Percentiles rank a stretch among this genome's conserved stretches.
phyloP scores from a whole-genome alignment of 2,329 filamentous ascomycete genomes.

The Colletotrichum sp. region DNA sequence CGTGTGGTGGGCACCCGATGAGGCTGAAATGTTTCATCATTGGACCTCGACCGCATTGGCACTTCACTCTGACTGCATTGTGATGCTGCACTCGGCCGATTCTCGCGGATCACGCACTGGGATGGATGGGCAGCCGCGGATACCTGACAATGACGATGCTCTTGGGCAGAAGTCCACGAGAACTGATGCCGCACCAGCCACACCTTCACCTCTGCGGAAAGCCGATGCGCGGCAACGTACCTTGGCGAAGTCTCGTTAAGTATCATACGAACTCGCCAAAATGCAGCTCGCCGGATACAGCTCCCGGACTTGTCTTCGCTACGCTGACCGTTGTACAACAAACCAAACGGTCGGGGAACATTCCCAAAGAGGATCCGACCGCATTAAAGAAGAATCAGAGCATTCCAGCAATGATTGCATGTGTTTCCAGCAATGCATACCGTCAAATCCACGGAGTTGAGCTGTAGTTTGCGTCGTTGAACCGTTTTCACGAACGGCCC shows the following conservation, averaged over 20 bases:
- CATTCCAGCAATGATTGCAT: not conserved
- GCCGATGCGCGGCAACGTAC: not conserved
- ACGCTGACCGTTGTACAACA: not conserved
- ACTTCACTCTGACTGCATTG: slow-evolving; percentile 8
- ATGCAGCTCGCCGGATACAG: not conserved
- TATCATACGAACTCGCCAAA: not conserved
- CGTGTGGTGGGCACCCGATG: slow-evolving; percentile 5
- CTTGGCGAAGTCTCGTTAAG: not conserved
- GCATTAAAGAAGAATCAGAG: not conserved
- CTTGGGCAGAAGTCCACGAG: not conserved
- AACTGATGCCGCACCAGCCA: not conserved
- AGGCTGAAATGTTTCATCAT: slow-evolving; percentile 23
- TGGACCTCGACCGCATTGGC: slow-evolving; percentile 10
- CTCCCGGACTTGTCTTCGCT: too few relatives aligned
- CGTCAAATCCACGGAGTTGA: not conserved
- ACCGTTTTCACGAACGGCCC: fast-evolving
- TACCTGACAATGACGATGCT: not conserved
- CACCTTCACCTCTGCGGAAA: not conserved
- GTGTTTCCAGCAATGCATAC: too few relatives aligned
- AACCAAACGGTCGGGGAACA: not conserved
- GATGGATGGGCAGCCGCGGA: not conserved
- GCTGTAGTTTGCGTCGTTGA: fast-evolving
- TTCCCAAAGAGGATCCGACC: not conserved
- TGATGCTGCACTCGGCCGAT: slow-evolving; percentile 13
- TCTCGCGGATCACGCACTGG: not conserved